phyloP scores from a whole-genome alignment of 1,284 basidiomycete species.

The Hymenochaete sp. region DNA sequence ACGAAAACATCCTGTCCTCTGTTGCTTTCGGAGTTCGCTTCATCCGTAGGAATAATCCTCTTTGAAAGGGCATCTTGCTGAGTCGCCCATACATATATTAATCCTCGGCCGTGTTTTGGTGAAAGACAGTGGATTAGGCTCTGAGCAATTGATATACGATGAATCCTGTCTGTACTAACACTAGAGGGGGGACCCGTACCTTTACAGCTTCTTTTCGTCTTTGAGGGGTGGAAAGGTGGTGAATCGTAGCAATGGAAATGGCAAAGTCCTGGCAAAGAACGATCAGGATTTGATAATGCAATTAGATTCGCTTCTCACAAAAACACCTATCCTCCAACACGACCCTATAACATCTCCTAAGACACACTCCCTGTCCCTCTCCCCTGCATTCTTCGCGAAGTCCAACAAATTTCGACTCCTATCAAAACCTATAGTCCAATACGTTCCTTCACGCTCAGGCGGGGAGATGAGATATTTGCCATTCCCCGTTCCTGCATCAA shows the following conservation, averaged over 20 bases:
- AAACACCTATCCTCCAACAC: slow-evolving; percentile 65
- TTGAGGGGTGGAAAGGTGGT: slow-evolving; percentile 77
- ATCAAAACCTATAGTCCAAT: slow-evolving; percentile 79
- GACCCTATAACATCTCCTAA: slow-evolving; percentile 62
- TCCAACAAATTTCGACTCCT: slow-evolving; percentile 69
- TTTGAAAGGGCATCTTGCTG: slow-evolving; percentile 86
- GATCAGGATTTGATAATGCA: not conserved
- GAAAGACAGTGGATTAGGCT: slow-evolving; percentile 59
- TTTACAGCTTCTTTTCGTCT: slow-evolving; percentile 67
- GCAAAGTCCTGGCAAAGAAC: slow-evolving; percentile 70
- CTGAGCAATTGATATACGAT: slow-evolving; percentile 31
- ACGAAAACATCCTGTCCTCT: slow-evolving; percentile 39
- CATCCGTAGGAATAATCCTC: slow-evolving; percentile 43
- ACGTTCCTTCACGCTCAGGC: slow-evolving; percentile 41
- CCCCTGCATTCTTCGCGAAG: slow-evolving; percentile 59
- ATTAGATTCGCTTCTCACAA: slow-evolving; percentile 47
- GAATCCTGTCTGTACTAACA: slow-evolving; percentile 16
- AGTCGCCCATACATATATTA: slow-evolving; percentile 98
- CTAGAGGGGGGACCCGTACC: slow-evolving; percentile 33
- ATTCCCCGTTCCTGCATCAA: slow-evolving; percentile 95
- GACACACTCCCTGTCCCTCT: slow-evolving; percentile 57
- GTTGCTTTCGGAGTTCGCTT: slow-evolving; percentile 5
- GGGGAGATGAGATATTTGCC: slow-evolving; percentile 88
- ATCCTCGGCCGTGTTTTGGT: slow-evolving; percentile 59
- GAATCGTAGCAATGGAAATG: slow-evolving; percentile 92